Percentiles rank a stretch among this genome's conserved stretches.
Evolutionary conservation across 2,329 filamentous ascomycete genomes (phyloP).

Genomic region (Fusarium abutilonis): DNA sequence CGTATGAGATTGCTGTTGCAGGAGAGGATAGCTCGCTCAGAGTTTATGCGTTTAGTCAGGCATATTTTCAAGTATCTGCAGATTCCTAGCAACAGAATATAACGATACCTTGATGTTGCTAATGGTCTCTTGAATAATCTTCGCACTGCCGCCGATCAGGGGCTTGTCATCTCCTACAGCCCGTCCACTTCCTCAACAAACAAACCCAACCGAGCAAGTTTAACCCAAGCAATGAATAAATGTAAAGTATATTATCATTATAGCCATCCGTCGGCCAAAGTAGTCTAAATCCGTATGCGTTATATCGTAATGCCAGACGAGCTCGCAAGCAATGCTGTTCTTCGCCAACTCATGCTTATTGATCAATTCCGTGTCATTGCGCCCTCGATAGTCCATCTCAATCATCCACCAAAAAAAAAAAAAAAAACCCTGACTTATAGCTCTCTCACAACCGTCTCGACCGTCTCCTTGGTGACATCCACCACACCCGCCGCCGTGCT

Average conservation of each 20-base stretch:
- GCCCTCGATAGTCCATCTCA: neutral
- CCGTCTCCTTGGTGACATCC: constrained; percentile 41
- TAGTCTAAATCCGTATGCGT: constrained; percentile 35
- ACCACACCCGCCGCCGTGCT: constrained; percentile 42
- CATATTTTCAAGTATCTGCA: constrained; percentile 38
- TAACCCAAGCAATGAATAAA: neutral
- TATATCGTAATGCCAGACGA: constrained; percentile 32
- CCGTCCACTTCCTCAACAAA: neutral
- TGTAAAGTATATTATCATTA: constrained; percentile 39
- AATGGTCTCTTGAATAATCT: neutral
- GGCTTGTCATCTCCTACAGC: neutral
- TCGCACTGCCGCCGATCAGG: neutral
- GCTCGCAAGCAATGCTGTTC: neutral
- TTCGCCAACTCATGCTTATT: neutral
- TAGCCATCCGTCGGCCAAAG: constrained; percentile 28
- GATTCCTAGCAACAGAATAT: constrained; percentile 32
- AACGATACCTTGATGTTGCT: constrained; percentile 7
- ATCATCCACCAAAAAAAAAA: too few species aligned
- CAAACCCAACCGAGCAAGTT: neutral
- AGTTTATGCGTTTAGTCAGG: constrained; percentile 59
- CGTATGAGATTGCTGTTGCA: constrained; percentile 61
- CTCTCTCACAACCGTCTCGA: constrained; percentile 48
- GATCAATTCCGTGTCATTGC: neutral
- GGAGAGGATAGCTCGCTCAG: constrained; percentile 70
- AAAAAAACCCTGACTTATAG: constrained; percentile 40